Evolutionary conservation across 2,329 filamentous ascomycete species (phyloP).

Genomic region (Cephalotrichum gorgonifer): DNA sequence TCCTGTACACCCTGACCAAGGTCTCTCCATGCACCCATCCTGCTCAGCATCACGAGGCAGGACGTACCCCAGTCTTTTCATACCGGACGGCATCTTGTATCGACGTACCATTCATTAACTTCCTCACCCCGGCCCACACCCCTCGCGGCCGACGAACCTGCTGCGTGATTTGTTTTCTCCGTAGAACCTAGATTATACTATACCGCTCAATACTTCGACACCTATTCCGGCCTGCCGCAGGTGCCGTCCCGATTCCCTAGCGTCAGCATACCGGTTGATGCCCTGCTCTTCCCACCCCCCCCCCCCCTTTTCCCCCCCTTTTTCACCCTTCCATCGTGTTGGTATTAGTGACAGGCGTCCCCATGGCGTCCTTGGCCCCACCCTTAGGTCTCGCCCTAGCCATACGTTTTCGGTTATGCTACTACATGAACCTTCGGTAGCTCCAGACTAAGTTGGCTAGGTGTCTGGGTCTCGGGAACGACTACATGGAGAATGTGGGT

Average conservation of each 20-base stretch:
- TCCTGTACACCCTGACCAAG: not conserved
- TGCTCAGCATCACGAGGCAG: not conserved
- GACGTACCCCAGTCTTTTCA: not conserved
- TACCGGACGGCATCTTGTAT: not conserved
- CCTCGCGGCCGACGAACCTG: not conserved
- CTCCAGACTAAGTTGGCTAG: not conserved
- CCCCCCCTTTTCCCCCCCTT: too few relatives aligned
- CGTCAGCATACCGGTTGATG: not conserved
- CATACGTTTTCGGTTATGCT: not conserved
- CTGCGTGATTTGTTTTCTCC: constrained; percentile 3
- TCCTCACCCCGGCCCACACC: not conserved
- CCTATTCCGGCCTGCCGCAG: constrained; percentile 2
- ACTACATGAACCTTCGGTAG: too few relatives aligned
- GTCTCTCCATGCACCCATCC: not conserved
- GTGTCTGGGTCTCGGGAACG: not conserved
- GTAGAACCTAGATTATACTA: not conserved
- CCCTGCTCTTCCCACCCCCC: not conserved
- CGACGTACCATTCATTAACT: not conserved
- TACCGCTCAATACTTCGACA: not conserved
- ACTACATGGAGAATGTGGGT: not conserved
- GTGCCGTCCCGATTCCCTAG: not conserved
- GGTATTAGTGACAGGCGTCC: not conserved
- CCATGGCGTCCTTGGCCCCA: not conserved
- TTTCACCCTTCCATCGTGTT: not conserved
- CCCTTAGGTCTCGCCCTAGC: not conserved